phyloP scores from a whole-genome alignment of 1,139 yeast species.

The Spencermartinsiella ligniputridi region DNA sequence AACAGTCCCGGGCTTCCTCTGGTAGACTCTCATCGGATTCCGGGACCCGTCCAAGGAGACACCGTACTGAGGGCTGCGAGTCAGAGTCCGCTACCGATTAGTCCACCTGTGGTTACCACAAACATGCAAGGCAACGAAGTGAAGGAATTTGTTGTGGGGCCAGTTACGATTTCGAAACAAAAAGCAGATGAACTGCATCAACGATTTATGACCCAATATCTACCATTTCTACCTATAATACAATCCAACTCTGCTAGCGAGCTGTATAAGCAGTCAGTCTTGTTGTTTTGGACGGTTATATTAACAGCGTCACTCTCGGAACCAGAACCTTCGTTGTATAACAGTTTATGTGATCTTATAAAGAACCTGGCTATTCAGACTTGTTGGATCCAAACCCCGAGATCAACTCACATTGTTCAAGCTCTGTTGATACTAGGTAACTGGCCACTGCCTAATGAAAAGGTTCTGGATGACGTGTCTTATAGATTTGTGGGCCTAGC shows the following conservation, averaged over 20 bases:
- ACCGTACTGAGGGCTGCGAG: not conserved
- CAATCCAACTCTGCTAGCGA: constrained; percentile 69
- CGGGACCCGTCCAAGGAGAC: not conserved
- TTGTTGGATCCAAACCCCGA: constrained; percentile 89
- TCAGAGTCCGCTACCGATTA: not conserved
- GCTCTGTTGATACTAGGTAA: constrained; percentile 75
- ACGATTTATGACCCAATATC: constrained; percentile 58
- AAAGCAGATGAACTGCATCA: constrained; percentile 72
- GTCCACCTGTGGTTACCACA: not conserved
- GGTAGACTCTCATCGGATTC: not conserved
- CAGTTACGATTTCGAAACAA: constrained; percentile 58
- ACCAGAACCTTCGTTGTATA: constrained; percentile 79
- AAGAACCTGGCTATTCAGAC: constrained; percentile 88
- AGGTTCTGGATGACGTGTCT: constrained; percentile 87
- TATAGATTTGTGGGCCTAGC: constrained; percentile 86
- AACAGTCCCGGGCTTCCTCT: not conserved
- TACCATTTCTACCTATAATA: constrained; percentile 78
- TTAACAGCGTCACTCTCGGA: constrained; percentile 82
- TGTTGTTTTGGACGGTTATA: constrained; percentile 87
- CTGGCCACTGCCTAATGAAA: constrained; percentile 94
- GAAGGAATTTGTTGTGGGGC: constrained; percentile 57
- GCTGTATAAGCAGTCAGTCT: constrained; percentile 74
- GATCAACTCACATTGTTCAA: constrained; percentile 91
- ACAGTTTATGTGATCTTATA: constrained; percentile 68
- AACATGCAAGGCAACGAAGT: not conserved